phyloP scores from a whole-genome alignment of 495 filamentous ascomycete genomes.

The Tuber microsphaerosporum region DNA sequence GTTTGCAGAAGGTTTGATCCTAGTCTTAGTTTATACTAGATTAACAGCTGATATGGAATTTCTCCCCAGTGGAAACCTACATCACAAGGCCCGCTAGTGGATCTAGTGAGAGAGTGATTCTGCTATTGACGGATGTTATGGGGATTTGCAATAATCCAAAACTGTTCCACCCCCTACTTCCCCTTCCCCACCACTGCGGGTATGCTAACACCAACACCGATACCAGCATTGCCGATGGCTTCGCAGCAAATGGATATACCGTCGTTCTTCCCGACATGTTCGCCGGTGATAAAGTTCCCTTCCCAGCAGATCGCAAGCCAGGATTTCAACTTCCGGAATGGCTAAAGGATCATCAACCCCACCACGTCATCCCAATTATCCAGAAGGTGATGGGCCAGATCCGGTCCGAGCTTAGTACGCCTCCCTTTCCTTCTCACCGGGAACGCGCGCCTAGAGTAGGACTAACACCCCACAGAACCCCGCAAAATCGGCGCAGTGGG shows the following conservation, averaged over 20 bases:
- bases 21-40: background rate
- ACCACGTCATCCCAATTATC: conserved; percentile 59
- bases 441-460: background rate
- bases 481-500: conserved; percentile 66
- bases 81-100: conserved; percentile 42
- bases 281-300: conserved; percentile 58
- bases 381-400: conserved; percentile 55
- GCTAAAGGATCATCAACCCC: conserved; percentile 53
- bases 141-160: conserved; percentile 69
- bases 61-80: conserved; percentile 45
- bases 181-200: conserved; percentile 5
- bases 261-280: conserved; percentile 71
- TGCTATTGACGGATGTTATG: conserved; percentile 60
- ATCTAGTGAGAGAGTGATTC: conserved; percentile 48
- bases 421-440: background rate
- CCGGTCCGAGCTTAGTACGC: conserved; percentile 47
- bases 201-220: background rate
- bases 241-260: conserved; percentile 72
- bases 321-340: conserved; percentile 58
- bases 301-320: conserved; percentile 51
- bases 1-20: conserved; percentile 43
- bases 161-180: conserved; percentile 47
- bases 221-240: conserved; percentile 65
- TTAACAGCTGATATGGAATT: conserved; percentile 2
- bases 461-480: conserved; percentile 41